phyloP scores from a whole-genome alignment of 2,329 filamentous ascomycete species.

The Curvularia spicifera region DNA sequence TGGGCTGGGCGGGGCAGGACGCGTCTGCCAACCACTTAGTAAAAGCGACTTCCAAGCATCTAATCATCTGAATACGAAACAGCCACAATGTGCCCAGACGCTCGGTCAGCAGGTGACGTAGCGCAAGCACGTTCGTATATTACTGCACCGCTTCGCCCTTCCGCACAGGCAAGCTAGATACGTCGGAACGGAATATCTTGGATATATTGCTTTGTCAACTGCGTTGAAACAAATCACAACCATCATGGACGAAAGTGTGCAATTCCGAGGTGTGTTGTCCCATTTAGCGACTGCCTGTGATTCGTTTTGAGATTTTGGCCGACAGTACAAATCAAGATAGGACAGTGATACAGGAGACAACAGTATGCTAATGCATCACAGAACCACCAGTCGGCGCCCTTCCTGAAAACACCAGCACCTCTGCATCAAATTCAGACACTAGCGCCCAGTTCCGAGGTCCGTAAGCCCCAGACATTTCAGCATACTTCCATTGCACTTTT shows the following conservation, averaged over 20 bases:
- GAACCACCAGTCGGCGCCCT: constrained; percentile 11
- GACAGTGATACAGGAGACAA: neutral
- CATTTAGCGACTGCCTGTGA: neutral
- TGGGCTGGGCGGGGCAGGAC: constrained; percentile 9
- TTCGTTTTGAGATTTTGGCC: neutral
- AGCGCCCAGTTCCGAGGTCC: constrained; percentile 16
- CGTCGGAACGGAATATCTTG: constrained; percentile 2
- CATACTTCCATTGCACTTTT: neutral
- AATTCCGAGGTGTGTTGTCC: constrained; percentile 17
- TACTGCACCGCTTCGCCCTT: neutral
- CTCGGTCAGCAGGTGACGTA: constrained; percentile 24
- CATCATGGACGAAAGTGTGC: constrained; percentile 12
- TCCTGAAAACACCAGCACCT: constrained; percentile 7
- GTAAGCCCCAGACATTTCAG: neutral
- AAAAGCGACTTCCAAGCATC: constrained; percentile 13
- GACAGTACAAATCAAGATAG: neutral
- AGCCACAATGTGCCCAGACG: constrained; percentile 10
- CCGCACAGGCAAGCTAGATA: neutral
- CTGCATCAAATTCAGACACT: neutral
- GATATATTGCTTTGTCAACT: neutral
- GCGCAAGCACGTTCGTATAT: constrained; percentile 12
- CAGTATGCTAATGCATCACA: constrained; percentile 1
- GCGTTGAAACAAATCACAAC: neutral
- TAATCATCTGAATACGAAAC: constrained; percentile 19
- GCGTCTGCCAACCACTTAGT: constrained; percentile 1